Base-by-base conservation (phyloP, 176 grass and related monocot genomes). In the Dendrocalamus sinicus region DNA sequence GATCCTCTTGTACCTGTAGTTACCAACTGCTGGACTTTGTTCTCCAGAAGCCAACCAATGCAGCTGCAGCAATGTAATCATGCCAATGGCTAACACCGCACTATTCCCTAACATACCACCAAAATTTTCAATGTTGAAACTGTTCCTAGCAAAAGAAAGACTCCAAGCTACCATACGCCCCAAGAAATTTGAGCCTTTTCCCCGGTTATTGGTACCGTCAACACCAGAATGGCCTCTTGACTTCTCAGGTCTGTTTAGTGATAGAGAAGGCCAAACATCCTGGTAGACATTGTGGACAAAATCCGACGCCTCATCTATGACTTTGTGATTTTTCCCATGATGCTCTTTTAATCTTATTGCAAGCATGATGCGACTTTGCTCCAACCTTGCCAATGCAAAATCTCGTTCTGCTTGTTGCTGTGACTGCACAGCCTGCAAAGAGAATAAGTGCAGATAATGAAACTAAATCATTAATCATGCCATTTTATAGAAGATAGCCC, bases 341-440 rank as follows among this genome's bases (percentile, higher is more conserved):
- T 98, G 93, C 30, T 95, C 91, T 65, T 91, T 91, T 72, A 98
- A 82, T 83, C 90, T 88, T 88, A 89, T 92, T 1, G 91, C 86
- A 78, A 98, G 93, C 86, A 98, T 81, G 55, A 92, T 83, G 59
- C 92, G 91, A 65, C 96, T 98, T 67, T 98, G 96, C 81, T 98
- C 91, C 82, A 95, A 69, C 54, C 93, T 89, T 86, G 90, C 78
- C 40, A 95, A 76, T 17, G 90, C 93, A 71, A 79, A 74, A 86
- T 92, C 93, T 85, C 84, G 79, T 69, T 94, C 93, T 17, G 88
- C 86, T 79, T 86, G 78, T 45, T 94, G 96, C 22, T 94, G 96
- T 79, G 93, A 92, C 66, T 94, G 91, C 70, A 98, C 90, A 51
- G 91, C 91, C 93, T 98, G 95, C 12, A 80, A 77, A 63, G 10